Evolutionary conservation across 768 basidiomycete genomes (phyloP).

Genomic region (Podaxis sp.): DNA sequence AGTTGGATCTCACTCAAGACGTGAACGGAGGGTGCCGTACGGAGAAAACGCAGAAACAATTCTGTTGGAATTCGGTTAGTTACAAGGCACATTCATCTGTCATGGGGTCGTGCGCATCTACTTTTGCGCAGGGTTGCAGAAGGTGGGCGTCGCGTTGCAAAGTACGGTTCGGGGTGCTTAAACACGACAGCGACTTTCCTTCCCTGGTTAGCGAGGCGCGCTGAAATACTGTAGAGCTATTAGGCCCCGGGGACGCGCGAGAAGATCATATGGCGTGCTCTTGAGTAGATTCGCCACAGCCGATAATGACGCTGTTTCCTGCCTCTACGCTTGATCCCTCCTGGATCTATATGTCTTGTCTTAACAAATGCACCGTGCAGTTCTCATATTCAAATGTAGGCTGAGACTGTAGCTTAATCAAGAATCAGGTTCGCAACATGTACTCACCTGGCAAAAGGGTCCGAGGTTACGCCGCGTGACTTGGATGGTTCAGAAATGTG

Average conservation of each 20-base stretch:
- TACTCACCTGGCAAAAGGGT: too few relatives aligned
- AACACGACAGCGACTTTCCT: conserved; percentile 50
- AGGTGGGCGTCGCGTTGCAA: conserved; percentile 44
- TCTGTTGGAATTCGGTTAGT: conserved; percentile 26
- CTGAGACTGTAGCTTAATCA: too few relatives aligned
- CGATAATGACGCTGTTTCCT: conserved; percentile 45
- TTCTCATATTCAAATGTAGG: too few relatives aligned
- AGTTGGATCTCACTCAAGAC: conserved; percentile 45
- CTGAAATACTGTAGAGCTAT: conserved; percentile 36
- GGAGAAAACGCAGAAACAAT: conserved; percentile 47
- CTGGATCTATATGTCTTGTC: conserved; percentile 6
- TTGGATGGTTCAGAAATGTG: too few relatives aligned
- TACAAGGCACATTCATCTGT: neutral
- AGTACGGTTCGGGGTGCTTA: conserved; percentile 45
- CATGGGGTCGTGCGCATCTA: conserved; percentile 33
- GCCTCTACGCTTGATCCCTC: conserved; percentile 10
- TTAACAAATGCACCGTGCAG: too few relatives aligned
- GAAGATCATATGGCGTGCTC: conserved; percentile 34
- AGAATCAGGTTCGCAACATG: too few relatives aligned
- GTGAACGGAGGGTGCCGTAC: conserved; percentile 41
- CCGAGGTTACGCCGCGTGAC: too few relatives aligned
- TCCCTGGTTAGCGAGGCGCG: conserved; percentile 47
- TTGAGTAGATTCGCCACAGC: conserved; percentile 66
- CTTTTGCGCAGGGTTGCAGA: conserved; percentile 59
- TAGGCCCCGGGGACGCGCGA: neutral